Conservation (phyloP, 768 basidiomycete genomes). For the Serendipita sp. region DNA sequence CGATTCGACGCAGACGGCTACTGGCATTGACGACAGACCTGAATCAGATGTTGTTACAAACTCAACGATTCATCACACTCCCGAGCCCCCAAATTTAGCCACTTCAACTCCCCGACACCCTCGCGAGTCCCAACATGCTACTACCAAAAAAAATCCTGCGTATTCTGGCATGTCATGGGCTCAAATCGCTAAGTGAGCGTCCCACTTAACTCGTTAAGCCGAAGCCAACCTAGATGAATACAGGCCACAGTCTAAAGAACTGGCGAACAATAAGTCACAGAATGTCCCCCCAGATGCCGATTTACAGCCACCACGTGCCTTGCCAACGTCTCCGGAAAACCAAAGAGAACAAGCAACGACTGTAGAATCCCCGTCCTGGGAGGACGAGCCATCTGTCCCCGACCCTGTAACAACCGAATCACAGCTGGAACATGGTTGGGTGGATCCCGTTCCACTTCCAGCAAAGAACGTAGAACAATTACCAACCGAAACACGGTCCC, state of each 20-base stretch:
- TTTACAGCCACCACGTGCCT: slow-evolving; percentile 13
- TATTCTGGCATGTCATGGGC: slow-evolving; percentile 76
- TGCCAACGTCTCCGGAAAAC: slow-evolving; percentile 10
- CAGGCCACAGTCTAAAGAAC: neutral
- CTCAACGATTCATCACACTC: neutral
- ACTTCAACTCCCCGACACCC: neutral
- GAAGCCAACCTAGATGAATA: neutral
- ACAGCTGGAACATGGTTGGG: slow-evolving; percentile 5
- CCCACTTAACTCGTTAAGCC: slow-evolving; percentile 10
- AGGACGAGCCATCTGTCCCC: slow-evolving; percentile 38
- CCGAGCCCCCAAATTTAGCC: neutral
- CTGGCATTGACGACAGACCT: neutral
- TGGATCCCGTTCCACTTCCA: slow-evolving; percentile 10
- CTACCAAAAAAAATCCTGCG: slow-evolving; percentile 25
- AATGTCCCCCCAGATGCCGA: neutral
- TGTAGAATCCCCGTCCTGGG: slow-evolving; percentile 49
- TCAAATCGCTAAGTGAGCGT: slow-evolving; percentile 54
- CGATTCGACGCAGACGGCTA: too few species aligned
- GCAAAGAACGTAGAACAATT: neutral
- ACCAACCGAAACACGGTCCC: neutral
- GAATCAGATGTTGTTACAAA: neutral
- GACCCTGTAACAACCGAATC: slow-evolving; percentile 16
- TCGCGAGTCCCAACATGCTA: neutral
- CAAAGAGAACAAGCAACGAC: slow-evolving; percentile 51
- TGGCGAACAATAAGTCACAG: neutral